phyloP scores from a whole-genome alignment of 306 rosid genomes.

The Pterocarpus santalinus region DNA sequence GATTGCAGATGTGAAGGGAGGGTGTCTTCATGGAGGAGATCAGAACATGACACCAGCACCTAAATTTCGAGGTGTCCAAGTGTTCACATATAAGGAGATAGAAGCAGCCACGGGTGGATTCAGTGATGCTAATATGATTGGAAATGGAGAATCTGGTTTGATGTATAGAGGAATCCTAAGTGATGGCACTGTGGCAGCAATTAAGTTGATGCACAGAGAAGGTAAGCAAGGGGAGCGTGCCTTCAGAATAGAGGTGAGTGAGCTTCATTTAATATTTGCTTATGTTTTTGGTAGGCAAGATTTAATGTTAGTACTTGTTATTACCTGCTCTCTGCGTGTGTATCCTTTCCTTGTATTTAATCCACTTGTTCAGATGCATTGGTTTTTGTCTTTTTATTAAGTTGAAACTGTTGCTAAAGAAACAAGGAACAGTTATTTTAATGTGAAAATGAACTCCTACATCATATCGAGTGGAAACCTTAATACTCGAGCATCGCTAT shows the following conservation, averaged over 20 bases:
- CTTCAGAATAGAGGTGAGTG: slow-evolving; percentile 81
- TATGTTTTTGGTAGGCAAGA: slow-evolving; percentile 8
- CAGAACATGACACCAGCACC: slow-evolving; percentile 54
- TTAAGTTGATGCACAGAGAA: slow-evolving; percentile 68
- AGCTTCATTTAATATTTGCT: slow-evolving; percentile 54
- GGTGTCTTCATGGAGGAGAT: slow-evolving; percentile 80
- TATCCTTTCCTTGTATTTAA: slow-evolving; percentile 38
- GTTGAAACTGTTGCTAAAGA: slow-evolving; percentile 42
- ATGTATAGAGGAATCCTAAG: slow-evolving; percentile 77
- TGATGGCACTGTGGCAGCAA: slow-evolving; percentile 86
- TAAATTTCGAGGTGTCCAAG: slow-evolving; percentile 78
- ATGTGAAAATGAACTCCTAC: slow-evolving; percentile 25
- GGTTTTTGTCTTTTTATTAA: slow-evolving; percentile 50
- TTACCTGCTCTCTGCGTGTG: slow-evolving; percentile 38
- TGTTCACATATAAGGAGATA: slow-evolving; percentile 82
- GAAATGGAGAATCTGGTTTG: slow-evolving; percentile 71
- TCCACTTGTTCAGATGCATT: slow-evolving; percentile 36
- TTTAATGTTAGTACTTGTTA: slow-evolving; percentile 45
- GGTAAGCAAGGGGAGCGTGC: slow-evolving; percentile 97
- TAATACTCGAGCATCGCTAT: not conserved
- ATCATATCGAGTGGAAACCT: slow-evolving; percentile 37
- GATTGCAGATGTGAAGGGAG: slow-evolving; percentile 76
- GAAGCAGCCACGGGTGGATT: slow-evolving; percentile 80
- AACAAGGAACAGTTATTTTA: slow-evolving; percentile 5
- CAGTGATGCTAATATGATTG: slow-evolving; percentile 70